Evolutionary conservation across 2,329 filamentous ascomycete species (phyloP).

Genomic region (Fusarium virguliforme): DNA sequence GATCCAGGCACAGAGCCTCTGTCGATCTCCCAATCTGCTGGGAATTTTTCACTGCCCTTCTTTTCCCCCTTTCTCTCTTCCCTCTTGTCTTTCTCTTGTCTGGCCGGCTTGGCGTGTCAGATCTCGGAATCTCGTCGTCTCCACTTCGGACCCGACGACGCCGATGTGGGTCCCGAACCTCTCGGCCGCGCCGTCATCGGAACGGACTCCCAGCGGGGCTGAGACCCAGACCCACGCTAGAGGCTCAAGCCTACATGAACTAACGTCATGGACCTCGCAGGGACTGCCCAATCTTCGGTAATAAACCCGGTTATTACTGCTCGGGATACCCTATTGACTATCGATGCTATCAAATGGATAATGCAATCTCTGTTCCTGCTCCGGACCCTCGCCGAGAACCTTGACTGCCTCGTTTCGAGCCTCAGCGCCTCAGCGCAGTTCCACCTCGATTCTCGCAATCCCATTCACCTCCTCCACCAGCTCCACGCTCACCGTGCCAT

Average conservation of each 20-base stretch:
- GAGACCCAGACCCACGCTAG: constrained; percentile 30
- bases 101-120: constrained; percentile 8
- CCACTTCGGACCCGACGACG: constrained; percentile 43
- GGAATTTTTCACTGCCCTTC: background rate
- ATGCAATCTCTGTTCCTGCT: constrained; percentile 33
- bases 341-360: constrained; percentile 40
- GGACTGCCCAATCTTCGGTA: constrained; percentile 41
- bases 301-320: constrained; percentile 43
- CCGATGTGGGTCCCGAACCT: constrained; percentile 39
- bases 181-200: constrained; percentile 45
- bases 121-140: background rate
- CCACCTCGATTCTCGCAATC: constrained; percentile 59
- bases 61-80: background rate
- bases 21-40: constrained; percentile 14
- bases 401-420: constrained; percentile 13
- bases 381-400: constrained; percentile 31
- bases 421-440: constrained; percentile 49
- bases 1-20: constrained; percentile 27
- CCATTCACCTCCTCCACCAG: constrained; percentile 57
- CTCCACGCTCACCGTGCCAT: constrained; percentile 50
- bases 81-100: background rate
- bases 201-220: constrained; percentile 36
- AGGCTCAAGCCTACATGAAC: constrained; percentile 36
- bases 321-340: constrained; percentile 37
- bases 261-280: constrained; percentile 39